phyloP scores from a whole-genome alignment of 208 protist species.

The Acanthamoeba culbertsoni region DNA sequence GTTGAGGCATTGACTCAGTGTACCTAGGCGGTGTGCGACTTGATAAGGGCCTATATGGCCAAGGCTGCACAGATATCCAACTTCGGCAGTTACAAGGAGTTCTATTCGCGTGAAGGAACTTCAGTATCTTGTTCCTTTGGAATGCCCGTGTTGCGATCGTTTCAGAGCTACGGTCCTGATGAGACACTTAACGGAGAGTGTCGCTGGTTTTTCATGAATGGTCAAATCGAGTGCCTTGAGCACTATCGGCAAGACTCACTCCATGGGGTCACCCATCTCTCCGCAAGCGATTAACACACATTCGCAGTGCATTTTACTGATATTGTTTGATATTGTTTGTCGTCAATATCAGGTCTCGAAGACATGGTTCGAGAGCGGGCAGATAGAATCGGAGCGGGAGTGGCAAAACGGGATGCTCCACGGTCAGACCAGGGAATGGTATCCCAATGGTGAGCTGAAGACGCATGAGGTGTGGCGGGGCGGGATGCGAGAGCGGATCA shows the following conservation, averaged over 20 bases:
- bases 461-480: slow-evolving; percentile 13
- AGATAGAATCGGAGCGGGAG: slow-evolving; percentile 17
- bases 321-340: neutral
- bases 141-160: neutral
- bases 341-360: neutral
- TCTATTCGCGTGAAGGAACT: neutral
- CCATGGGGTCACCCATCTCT: neutral
- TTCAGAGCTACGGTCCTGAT: neutral
- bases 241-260: neutral
- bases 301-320: neutral
- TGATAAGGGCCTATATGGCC: neutral
- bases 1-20: too few relatives aligned
- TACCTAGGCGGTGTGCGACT: neutral
- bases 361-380: neutral
- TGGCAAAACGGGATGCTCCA: neutral
- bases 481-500: neutral
- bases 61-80: neutral
- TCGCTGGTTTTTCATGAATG: neutral
- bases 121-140: neutral
- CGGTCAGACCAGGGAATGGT: neutral
- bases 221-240: neutral
- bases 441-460: neutral
- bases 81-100: neutral
- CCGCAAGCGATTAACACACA: neutral
- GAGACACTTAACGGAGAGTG: neutral